Base-by-base conservation (phyloP, 495 filamentous ascomycete genomes). In the Cercophora samala region DNA sequence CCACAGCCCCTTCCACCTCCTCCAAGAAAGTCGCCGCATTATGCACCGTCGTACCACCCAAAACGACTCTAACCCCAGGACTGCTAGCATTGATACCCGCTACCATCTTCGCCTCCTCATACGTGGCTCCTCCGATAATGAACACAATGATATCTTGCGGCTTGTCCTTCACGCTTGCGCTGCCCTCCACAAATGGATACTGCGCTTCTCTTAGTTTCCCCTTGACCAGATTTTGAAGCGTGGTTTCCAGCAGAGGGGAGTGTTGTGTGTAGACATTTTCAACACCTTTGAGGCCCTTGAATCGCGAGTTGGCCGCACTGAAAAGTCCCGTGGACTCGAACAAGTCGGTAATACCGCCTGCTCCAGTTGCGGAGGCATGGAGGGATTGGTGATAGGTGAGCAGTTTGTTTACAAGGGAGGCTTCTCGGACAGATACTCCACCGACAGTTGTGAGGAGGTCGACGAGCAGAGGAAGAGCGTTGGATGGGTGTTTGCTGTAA, bases 241-340 rank as follows among this genome's bases (percentile, higher is more conserved):
- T 97, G 11, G 86, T 85, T 76, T 97, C 93, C 58, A 99, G 76
- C 56, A 91, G 83, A 0, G 95, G 93, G 2, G 93, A 95, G 77
- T 99, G 95, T 76, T 98, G 96, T 0, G 95, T 99, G 76, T 98
- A 99, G 22, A 99, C 95, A 70, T 99, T 99, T 75, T 99, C 95
- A 4, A 98, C 93, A 17, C 95, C 95, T 73, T 97, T 97, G 19
- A 99, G 83, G 2, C 94, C 96, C 75, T 96, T 96, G 78, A 99
- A 93, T 2, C 93, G 89, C 71, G 90, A 90, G 32, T 93, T 85
- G 3, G 95, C 93, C 18, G 91, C 91, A 32, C 91, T 91, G 79
- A 99, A 97, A 64, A 99, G 91, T 5, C 91, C 93, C 1, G 91
- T 88, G 0, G 91, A 90, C 73, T 97, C 93, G 73, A 98, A 99